Evolutionary conservation across 2,329 filamentous ascomycete species (phyloP), one percentile per base, ranked within the genome.

Genomic region (Microcyclospora pomicola): DNA sequence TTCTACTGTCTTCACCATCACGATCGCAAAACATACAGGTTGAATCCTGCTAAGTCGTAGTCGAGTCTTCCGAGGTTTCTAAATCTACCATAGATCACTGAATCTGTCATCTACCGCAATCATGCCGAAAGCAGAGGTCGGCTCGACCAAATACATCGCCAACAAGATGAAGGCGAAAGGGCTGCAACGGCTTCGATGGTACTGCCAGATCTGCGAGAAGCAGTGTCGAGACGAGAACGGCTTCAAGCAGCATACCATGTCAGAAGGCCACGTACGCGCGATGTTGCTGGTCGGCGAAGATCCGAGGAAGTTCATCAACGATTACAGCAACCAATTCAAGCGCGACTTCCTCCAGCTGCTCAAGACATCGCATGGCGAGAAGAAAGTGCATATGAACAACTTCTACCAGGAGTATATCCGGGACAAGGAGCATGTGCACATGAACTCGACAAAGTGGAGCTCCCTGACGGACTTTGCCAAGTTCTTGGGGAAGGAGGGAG

Each of bases 381-480:
- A 98, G 60, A 73, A 77, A 51, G 77, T 96, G 1, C 73, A 87
- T 27, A 75, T 87, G 36, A 98, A 98, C 54, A 78, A 83, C 44
- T 96, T 96, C 59, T 98, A 98, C 62, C 85, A 96, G 58, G 80
- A 87, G 54, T 91, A 93, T 52, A 95, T 96, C 49, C 71, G 76
- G 12, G 80, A 88, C 49, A 86, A 87, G 59, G 72, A 85, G 52
- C 88, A 96, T 56, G 67, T 91, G 7, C 91, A 96, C 57, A 86
- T 96, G 82, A 95, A 95, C 60, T 71, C 85, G 6, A 96, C 91
- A 0, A 80, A 80, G 52, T 96, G 86, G 86, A 74, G 79, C 3
- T 83, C 75, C 38, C 63, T 98, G 49, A 88, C 86, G 2, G 86
- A 96, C 51, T 93, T 94, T 55, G 84, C 82, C 11, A 93, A 94